These are phyloP conservation scores for Eremochloa ophiuroides DNA, from an alignment of 176 grass and related monocot genomes.

Conservation along the genomic window DNA sequence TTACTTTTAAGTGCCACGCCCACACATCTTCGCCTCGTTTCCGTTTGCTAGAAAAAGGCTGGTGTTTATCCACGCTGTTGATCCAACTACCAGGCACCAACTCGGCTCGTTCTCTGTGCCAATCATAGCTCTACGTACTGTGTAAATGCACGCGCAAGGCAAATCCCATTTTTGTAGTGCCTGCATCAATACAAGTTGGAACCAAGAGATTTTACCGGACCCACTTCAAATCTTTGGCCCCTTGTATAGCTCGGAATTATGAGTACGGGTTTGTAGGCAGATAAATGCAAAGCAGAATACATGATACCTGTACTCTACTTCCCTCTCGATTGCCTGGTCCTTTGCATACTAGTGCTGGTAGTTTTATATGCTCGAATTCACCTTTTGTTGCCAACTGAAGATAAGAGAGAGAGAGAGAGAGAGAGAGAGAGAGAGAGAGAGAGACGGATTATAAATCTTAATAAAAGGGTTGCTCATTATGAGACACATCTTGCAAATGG, in stretches of 20 bases:
- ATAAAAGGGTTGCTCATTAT: not conserved
- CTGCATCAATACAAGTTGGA: not conserved
- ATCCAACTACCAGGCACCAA: not conserved
- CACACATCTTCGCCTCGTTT: not conserved
- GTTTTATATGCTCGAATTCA: not conserved
- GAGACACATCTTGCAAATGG: not conserved
- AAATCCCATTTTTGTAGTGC: not conserved
- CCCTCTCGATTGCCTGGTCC: not conserved
- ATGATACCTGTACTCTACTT: not conserved
- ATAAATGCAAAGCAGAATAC: not conserved
- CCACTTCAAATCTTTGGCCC: slow-evolving; percentile 10
- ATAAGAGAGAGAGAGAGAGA: not conserved
- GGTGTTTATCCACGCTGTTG: not conserved
- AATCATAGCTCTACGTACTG: slow-evolving; percentile 23
- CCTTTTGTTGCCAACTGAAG: not conserved
- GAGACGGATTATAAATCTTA: not conserved
- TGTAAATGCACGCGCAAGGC: slow-evolving; percentile 31
- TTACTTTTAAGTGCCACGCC: not conserved
- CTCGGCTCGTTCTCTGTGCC: not conserved
- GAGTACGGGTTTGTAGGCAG: not conserved
- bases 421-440: too few relatives aligned
- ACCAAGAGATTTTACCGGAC: slow-evolving; percentile 2
- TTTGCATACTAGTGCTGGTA: not conserved
- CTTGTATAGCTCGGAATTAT: not conserved
- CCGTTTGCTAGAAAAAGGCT: slow-evolving; percentile 5